These are phyloP conservation scores for Pterulicium gracile DNA, from an alignment of 1,284 basidiomycete genomes.

Conservation along the genomic window DNA sequence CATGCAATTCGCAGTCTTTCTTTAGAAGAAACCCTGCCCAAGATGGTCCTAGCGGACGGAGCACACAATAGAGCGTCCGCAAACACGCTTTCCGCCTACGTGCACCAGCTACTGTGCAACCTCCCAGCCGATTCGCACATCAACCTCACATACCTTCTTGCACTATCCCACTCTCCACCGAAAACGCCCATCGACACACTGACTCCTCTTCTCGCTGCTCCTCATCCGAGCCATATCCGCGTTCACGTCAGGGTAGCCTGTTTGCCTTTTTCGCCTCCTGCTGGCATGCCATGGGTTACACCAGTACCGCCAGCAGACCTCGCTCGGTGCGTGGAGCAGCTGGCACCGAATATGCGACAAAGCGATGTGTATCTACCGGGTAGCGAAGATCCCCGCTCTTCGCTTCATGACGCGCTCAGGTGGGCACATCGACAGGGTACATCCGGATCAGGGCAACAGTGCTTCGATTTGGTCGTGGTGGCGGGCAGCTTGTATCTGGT, in stretches of 20 bases:
- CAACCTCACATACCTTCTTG: conserved; percentile 57
- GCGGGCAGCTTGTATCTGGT: conserved; percentile 90
- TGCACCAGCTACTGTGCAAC: conserved; percentile 35
- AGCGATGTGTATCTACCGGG: conserved; percentile 33
- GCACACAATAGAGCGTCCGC: conserved; percentile 92
- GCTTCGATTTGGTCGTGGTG: conserved; percentile 43
- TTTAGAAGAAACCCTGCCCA: conserved; percentile 8
- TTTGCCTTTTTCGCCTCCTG: conserved; percentile 59
- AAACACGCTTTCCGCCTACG: conserved; percentile 56
- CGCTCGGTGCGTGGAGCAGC: conserved; percentile 25
- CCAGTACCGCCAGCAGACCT: conserved; percentile 44
- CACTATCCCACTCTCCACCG: conserved; percentile 72
- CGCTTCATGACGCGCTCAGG: conserved; percentile 15
- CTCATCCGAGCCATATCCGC: conserved; percentile 13
- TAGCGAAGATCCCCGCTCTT: conserved; percentile 18
- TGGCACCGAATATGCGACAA: conserved; percentile 24
- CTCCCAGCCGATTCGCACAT: conserved; percentile 17
- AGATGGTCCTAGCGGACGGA: conserved; percentile 74
- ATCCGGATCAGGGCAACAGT: conserved; percentile 17
- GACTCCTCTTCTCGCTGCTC: conserved; percentile 41
- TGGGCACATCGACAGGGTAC: conserved; percentile 32
- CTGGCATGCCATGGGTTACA: conserved; percentile 88
- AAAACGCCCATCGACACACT: conserved; percentile 69
- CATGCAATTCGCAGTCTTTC: conserved; percentile 20
- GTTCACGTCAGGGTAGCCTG: conserved; percentile 39